Evolutionary conservation across 805 yeast genomes (phyloP).

Genomic region (Debaryomyces hansenii): DNA sequence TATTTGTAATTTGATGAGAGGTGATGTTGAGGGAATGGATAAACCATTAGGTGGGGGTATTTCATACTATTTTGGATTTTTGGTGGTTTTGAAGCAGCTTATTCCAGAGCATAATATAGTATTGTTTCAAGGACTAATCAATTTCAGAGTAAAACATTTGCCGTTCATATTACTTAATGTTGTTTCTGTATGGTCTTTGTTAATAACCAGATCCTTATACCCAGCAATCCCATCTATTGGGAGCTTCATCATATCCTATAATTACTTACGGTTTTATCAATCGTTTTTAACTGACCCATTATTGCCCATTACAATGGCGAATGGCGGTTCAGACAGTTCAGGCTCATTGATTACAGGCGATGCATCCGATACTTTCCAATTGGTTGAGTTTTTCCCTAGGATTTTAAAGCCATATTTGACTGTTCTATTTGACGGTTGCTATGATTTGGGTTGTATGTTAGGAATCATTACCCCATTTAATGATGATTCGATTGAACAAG

Average conservation of each 20-base stretch:
- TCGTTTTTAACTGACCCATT: constrained; percentile 51
- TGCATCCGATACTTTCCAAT: constrained; percentile 85
- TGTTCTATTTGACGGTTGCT: constrained; percentile 45
- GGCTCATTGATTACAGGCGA: constrained; percentile 61
- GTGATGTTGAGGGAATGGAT: constrained; percentile 38
- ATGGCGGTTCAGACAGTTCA: constrained; percentile 17
- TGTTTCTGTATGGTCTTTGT: constrained; percentile 35
- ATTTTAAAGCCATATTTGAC: constrained; percentile 50
- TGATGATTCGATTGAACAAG: constrained; percentile 67
- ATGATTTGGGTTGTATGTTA: constrained; percentile 38
- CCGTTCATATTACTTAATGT: constrained; percentile 48
- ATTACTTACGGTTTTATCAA: constrained; percentile 77
- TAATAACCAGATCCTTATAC: constrained; percentile 33
- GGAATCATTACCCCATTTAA: constrained; percentile 62
- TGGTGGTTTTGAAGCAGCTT: constrained; percentile 57
- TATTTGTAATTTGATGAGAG: constrained; percentile 32
- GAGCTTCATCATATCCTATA: constrained; percentile 71
- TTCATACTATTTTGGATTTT: constrained; percentile 51
- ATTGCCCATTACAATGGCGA: constrained; percentile 46
- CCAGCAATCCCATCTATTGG: constrained; percentile 57
- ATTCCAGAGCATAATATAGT: constrained; percentile 58
- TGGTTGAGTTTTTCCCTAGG: constrained; percentile 82
- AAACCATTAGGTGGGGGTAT: constrained; percentile 54
- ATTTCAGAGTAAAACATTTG: constrained; percentile 58
- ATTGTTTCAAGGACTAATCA: constrained; percentile 44